Evolutionary conservation across 306 rosid species (phyloP).

Genomic region (Vicia villosa): DNA sequence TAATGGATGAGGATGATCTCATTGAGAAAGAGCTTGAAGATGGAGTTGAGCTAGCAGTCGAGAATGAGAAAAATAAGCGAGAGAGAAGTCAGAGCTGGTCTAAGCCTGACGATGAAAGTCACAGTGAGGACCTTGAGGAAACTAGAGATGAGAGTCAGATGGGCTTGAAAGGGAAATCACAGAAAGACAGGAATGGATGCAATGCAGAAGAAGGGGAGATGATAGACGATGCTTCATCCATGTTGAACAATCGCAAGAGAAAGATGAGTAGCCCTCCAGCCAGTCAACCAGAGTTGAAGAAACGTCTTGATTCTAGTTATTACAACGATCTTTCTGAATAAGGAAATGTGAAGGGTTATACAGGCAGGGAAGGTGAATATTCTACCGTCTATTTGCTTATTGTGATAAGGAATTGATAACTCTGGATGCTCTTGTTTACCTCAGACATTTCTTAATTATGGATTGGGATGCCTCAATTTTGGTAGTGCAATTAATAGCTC

Average conservation of each 20-base stretch:
- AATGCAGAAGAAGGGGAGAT: conserved; percentile 83
- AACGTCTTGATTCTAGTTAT: conserved; percentile 41
- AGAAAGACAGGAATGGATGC: conserved; percentile 46
- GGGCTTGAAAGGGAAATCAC: conserved; percentile 38
- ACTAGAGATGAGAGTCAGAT: conserved; percentile 44
- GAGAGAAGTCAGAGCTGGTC: conserved; percentile 68
- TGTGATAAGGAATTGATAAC: conserved; percentile 33
- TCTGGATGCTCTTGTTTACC: conserved; percentile 42
- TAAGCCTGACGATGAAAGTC: conserved; percentile 51
- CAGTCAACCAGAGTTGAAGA: conserved; percentile 49
- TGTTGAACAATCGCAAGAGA: conserved; percentile 65
- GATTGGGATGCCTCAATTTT: conserved; percentile 43
- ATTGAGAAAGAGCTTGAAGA: conserved; percentile 93
- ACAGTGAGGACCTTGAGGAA: conserved; percentile 44
- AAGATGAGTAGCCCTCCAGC: conserved; percentile 61
- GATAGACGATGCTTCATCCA: conserved; percentile 58
- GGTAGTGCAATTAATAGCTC: conserved; percentile 40
- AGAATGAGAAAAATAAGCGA: conserved; percentile 69
- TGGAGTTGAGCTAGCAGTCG: conserved; percentile 82
- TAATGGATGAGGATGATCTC: conserved; percentile 88
- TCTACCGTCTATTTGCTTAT: conserved; percentile 33
- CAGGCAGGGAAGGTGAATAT: conserved; percentile 48
- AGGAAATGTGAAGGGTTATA: conserved; percentile 42
- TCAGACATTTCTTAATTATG: conserved; percentile 35
- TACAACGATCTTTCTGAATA: conserved; percentile 42